Base-by-base conservation (phyloP, 495 filamentous ascomycete genomes). In the Neurospora sp. region DNA sequence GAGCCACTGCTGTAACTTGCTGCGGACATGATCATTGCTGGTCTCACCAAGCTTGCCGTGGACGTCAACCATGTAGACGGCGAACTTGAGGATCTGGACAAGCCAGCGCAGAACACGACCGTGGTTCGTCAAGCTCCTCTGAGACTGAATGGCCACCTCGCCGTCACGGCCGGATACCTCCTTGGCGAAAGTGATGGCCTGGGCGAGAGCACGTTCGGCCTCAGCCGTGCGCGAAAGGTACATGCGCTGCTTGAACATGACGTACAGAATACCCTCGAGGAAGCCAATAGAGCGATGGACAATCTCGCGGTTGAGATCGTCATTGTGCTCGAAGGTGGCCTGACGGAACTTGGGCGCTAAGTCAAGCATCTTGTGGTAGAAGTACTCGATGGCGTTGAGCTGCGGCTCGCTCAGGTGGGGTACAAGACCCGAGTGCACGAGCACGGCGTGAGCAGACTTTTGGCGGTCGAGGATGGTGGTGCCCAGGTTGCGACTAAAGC, bases 221-320 rank as follows among this genome's bases (percentile, higher is more conserved):
- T 84, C 73, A 7, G 76, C 68, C 0, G 84, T 77, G 31, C 78
- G 80, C 0, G 87, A 84, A 45, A 83, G 72, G 65, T 74, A 77
- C 70, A 80, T 80, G 75, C 93, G 88, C 81, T 98, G 94, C 35
- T 85, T 84, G 44, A 97, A 82, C 48, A 88, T 78, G 18, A 91
- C 80, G 72, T 90, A 84, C 41, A 98, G 79, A 31, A 98, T 83
- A 69, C 94, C 91, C 78, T 99, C 96, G 42, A 97, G 81, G 69
- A 91, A 93, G 0, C 93, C 93, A 14, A 91, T 85, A 79, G 93
- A 94, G 74, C 94, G 87, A 39, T 87, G 84, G 18, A 96, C 86
- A 72, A 97, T 93, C 12, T 90, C 89, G 69, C 86, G 84, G 74
- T 89, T 96, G 22, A 99, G 82, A 74, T 98, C 96, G 20, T 92